A percentile compares a stretch with the other conserved stretches of the same genome.
phyloP scores from a whole-genome alignment of 2,329 filamentous ascomycete species.

The Arthrinium phaeospermum region DNA sequence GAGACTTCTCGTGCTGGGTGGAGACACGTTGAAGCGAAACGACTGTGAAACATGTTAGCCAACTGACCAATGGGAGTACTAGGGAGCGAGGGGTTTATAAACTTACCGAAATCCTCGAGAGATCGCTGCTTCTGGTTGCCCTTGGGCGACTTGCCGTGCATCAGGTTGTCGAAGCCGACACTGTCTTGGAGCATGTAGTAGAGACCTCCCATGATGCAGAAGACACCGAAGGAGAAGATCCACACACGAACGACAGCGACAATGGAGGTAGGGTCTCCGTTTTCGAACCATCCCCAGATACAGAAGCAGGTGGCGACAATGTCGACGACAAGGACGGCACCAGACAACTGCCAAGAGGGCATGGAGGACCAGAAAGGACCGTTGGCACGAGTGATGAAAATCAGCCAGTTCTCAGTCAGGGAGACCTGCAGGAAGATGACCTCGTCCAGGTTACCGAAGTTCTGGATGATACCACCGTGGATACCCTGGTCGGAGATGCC shows the following conservation, averaged over 20 bases:
- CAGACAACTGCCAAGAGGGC: slow-evolving; percentile 82
- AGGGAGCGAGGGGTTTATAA: slow-evolving; percentile 21
- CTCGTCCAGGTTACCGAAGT: slow-evolving; percentile 81
- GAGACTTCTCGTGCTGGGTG: slow-evolving; percentile 88
- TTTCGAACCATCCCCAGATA: slow-evolving; percentile 82
- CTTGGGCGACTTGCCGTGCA: slow-evolving; percentile 88
- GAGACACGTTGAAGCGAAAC: slow-evolving; percentile 89
- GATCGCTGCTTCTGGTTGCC: slow-evolving; percentile 82
- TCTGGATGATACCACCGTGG: slow-evolving; percentile 86
- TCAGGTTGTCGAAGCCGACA: slow-evolving; percentile 84
- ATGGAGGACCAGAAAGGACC: slow-evolving; percentile 91
- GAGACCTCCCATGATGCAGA: slow-evolving; percentile 76
- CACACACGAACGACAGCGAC: slow-evolving; percentile 87
- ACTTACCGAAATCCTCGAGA: slow-evolving; percentile 87
- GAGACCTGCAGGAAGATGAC: slow-evolving; percentile 90
- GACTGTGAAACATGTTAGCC: slow-evolving; percentile 66
- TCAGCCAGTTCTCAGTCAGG: slow-evolving; percentile 93
- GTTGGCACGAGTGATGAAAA: slow-evolving; percentile 94
- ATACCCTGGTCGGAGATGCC: slow-evolving; percentile 38
- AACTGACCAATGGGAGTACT: slow-evolving; percentile 16
- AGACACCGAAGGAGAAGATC: slow-evolving; percentile 90
- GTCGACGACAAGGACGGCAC: slow-evolving; percentile 82
- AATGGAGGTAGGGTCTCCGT: slow-evolving; percentile 69
- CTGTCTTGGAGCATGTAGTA: slow-evolving; percentile 86
- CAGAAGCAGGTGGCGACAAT: slow-evolving; percentile 85